A percentile compares a stretch with the other conserved stretches of the same genome.
Evolutionary conservation across 1,284 basidiomycete genomes (phyloP).

Genomic region (Irpex sp.): DNA sequence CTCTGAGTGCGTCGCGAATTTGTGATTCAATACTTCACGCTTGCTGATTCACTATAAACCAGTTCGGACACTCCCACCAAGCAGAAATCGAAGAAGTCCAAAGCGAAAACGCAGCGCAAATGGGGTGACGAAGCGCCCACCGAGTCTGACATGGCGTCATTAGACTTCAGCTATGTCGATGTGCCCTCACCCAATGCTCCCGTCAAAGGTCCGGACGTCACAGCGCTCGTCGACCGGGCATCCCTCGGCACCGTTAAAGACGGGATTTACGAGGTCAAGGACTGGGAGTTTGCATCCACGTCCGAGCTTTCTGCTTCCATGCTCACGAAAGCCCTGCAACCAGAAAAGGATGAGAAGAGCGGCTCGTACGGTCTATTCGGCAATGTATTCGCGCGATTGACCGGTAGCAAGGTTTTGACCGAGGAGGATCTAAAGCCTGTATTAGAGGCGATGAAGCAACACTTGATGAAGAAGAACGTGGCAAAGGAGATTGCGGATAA

Average conservation of each 20-base stretch:
- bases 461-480: slow-evolving; percentile 98
- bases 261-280: slow-evolving; percentile 92
- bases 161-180: slow-evolving; percentile 79
- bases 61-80: slow-evolving; percentile 62
- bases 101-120: slow-evolving; percentile 81
- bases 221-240: slow-evolving; percentile 69
- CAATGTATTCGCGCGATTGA: slow-evolving; percentile 81
- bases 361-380: slow-evolving; percentile 60
- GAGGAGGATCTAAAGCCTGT: slow-evolving; percentile 86
- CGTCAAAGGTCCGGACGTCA: slow-evolving; percentile 44
- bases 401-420: slow-evolving; percentile 81
- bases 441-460: slow-evolving; percentile 92
- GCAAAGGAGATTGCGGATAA: slow-evolving; percentile 94
- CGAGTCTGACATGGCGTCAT: slow-evolving; percentile 82
- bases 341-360: slow-evolving; percentile 30
- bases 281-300: slow-evolving; percentile 70
- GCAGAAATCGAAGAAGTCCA: slow-evolving; percentile 44
- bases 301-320: slow-evolving; percentile 49
- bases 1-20: slow-evolving; percentile 53
- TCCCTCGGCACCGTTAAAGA: slow-evolving; percentile 80
- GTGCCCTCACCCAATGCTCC: slow-evolving; percentile 27
- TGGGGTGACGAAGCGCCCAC: slow-evolving; percentile 85
- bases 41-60: background rate
- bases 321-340: slow-evolving; percentile 53
- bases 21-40: background rate